Conservation (phyloP, 75 land plant genomes). For the Isoetes taiwanensis region DNA sequence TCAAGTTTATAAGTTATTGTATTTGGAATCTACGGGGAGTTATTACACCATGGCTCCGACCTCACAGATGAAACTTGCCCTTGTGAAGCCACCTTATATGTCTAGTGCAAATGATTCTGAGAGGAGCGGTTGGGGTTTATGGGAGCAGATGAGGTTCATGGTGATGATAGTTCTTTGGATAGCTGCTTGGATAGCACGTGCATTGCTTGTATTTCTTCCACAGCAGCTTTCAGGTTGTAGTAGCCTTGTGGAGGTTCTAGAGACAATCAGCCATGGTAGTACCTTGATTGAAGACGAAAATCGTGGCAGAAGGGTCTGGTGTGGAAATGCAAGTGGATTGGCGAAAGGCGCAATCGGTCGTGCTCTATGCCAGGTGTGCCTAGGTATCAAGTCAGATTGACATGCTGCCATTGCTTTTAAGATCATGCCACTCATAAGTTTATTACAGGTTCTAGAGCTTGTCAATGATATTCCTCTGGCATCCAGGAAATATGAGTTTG, state of each 20-base stretch:
- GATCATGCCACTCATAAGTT: too few relatives aligned
- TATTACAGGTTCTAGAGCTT: constrained; percentile 42
- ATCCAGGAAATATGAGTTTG: constrained; percentile 67
- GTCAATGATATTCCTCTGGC: constrained; percentile 52
- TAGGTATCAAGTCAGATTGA: too few relatives aligned
- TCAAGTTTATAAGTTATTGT: too few relatives aligned
- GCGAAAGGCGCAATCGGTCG: neutral
- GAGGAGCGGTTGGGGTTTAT: too few relatives aligned
- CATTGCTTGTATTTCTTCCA: constrained; percentile 12
- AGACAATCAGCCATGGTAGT: neutral
- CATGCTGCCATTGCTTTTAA: too few relatives aligned
- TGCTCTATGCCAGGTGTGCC: neutral
- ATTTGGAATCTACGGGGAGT: too few relatives aligned
- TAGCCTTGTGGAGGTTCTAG: neutral
- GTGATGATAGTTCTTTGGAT: constrained; percentile 15
- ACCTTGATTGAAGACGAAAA: neutral
- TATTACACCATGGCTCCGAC: too few relatives aligned
- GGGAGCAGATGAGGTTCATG: constrained; percentile 14
- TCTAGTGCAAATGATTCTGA: too few relatives aligned
- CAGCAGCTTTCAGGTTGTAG: neutral
- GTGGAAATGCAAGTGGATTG: neutral
- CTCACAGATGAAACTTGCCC: too few relatives aligned
- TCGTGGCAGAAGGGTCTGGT: neutral
- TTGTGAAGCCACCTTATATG: too few relatives aligned
- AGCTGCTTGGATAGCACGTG: constrained; percentile 12